phyloP scores from a whole-genome alignment of 2,329 filamentous ascomycete species.

The Zymoseptoria ardabiliae region DNA sequence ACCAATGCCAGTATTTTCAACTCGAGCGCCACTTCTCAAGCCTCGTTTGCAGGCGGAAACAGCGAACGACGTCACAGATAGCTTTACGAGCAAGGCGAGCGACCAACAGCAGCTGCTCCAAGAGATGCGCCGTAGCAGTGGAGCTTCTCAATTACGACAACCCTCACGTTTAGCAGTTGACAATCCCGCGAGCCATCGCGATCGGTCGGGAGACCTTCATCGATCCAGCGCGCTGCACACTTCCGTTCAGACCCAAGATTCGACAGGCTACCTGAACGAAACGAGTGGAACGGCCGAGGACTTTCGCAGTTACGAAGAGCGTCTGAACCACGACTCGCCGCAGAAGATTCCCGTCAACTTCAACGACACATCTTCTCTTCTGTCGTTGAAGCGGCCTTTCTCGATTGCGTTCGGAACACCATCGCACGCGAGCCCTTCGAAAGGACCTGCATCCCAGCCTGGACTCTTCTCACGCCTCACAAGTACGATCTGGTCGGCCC shows the following conservation, averaged over 20 bases:
- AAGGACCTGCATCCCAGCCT: neutral
- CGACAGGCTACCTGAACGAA: slow-evolving; percentile 2
- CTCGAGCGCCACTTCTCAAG: neutral
- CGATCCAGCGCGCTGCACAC: neutral
- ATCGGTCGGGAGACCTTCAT: neutral
- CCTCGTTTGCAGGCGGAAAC: neutral
- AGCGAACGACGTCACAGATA: slow-evolving; percentile 6
- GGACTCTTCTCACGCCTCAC: slow-evolving; percentile 21
- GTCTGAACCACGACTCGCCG: slow-evolving; percentile 30
- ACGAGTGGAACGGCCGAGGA: slow-evolving; percentile 5
- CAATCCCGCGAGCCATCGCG: neutral
- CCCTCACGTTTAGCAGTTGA: neutral
- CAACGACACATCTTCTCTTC: slow-evolving; percentile 17
- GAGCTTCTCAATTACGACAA: slow-evolving; percentile 1
- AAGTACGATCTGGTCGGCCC: slow-evolving; percentile 24
- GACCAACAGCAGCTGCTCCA: slow-evolving; percentile 25
- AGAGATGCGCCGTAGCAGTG: slow-evolving; percentile 13
- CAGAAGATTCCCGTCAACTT: slow-evolving; percentile 31
- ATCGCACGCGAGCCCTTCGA: neutral
- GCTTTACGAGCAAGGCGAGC: slow-evolving; percentile 19
- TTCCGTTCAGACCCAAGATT: neutral
- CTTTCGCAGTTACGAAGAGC: slow-evolving; percentile 28
- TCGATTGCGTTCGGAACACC: neutral
- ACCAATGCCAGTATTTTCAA: neutral
- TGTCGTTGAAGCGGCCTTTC: neutral